A percentile compares a stretch with the other conserved stretches of the same genome.
Conservation (phyloP, 345 rosid species). For the Eucalyptus pumila region DNA sequence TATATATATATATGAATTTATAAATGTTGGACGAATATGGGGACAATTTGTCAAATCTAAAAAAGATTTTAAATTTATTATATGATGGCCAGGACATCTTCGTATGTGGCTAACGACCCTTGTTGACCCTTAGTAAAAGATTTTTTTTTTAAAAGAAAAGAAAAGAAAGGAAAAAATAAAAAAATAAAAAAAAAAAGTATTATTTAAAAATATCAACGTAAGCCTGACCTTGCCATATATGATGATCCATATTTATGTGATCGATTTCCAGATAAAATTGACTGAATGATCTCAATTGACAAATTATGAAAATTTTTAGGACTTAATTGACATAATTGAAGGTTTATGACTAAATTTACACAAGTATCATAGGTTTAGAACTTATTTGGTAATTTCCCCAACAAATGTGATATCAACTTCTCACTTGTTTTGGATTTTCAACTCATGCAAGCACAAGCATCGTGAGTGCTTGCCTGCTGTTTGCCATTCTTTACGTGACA, state of each 20-base stretch:
- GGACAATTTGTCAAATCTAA: background rate
- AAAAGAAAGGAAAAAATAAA: too few relatives aligned
- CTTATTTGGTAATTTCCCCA: too few relatives aligned
- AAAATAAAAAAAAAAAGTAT: accelerated
- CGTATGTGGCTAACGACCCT: too few relatives aligned
- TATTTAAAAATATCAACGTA: background rate
- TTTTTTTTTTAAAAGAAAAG: too few relatives aligned
- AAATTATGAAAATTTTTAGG: too few relatives aligned
- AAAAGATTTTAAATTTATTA: too few relatives aligned
- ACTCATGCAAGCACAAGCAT: background rate
- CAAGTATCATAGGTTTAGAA: too few relatives aligned
- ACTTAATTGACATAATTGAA: background rate
- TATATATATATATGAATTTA: background rate
- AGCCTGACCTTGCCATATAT: too few relatives aligned
- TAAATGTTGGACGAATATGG: background rate
- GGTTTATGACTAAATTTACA: too few relatives aligned
- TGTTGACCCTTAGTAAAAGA: too few relatives aligned
- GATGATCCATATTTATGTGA: background rate
- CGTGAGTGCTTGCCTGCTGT: background rate
- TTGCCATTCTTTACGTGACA: background rate
- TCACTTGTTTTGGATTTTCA: background rate
- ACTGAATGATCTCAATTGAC: background rate
- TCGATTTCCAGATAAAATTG: accelerated
- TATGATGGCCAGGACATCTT: too few relatives aligned
- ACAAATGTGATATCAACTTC: background rate